Conservation (phyloP, 257 asterid genomes). For the Nicotiana knightiana region DNA sequence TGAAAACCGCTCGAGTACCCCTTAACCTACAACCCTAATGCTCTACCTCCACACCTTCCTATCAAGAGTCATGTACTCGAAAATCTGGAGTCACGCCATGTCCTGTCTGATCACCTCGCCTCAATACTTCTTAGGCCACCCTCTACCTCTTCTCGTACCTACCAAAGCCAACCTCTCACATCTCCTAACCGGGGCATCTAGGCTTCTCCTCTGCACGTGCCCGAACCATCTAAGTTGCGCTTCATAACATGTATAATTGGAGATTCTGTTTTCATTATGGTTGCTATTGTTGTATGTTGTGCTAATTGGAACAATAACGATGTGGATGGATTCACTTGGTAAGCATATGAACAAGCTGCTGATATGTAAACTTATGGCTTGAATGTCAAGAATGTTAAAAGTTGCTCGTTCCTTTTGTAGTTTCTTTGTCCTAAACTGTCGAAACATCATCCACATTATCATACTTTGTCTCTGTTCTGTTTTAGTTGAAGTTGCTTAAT, state of each 20-base stretch:
- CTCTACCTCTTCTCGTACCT: no score
- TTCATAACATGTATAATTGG: neutral
- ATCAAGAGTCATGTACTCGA: no score
- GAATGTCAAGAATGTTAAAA: neutral
- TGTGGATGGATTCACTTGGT: neutral
- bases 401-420: neutral
- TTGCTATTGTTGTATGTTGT: neutral
- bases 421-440: neutral
- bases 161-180: no score
- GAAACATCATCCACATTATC: neutral
- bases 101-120: no score
- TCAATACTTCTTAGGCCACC: no score
- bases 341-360: neutral
- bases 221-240: no score
- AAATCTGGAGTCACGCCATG: no score
- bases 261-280: neutral
- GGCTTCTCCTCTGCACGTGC: no score
- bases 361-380: neutral
- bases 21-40: no score
- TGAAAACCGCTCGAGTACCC: no score
- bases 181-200: no score
- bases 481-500: conserved; percentile 52
- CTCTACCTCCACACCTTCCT: no score
- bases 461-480: neutral
- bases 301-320: neutral